phyloP scores from a whole-genome alignment of 1,139 yeast species.

The Pichia sp. region DNA sequence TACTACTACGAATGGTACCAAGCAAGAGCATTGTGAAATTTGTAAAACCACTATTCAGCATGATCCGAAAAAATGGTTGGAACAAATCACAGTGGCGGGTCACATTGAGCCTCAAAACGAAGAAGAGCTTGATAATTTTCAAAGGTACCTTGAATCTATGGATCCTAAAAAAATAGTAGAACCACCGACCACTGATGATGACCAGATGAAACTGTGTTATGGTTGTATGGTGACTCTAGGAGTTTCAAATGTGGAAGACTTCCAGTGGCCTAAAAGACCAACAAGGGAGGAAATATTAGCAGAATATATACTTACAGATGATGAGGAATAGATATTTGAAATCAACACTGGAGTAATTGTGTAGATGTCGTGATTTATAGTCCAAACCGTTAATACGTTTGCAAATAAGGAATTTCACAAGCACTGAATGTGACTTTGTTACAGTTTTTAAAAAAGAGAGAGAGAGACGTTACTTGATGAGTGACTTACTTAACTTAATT shows the following conservation, averaged over 20 bases:
- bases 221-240: slow-evolving; percentile 54
- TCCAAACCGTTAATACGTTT: too few relatives aligned
- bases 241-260: slow-evolving; percentile 25
- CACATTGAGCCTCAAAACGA: slow-evolving; percentile 43
- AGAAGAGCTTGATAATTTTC: slow-evolving; percentile 35
- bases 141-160: slow-evolving; percentile 15
- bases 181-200: too few relatives aligned
- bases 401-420: too few relatives aligned
- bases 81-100: slow-evolving; percentile 60
- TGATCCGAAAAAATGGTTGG: slow-evolving; percentile 63
- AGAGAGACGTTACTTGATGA: too few relatives aligned
- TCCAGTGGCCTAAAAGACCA: slow-evolving; percentile 45
- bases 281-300: slow-evolving; percentile 33
- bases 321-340: slow-evolving; percentile 20
- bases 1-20: neutral
- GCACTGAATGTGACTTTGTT: too few relatives aligned
- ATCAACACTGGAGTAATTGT: too few relatives aligned
- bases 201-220: slow-evolving; percentile 41
- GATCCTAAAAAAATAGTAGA: slow-evolving; percentile 18
- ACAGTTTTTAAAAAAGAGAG: too few relatives aligned
- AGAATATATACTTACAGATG: slow-evolving; percentile 40
- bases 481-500: too few relatives aligned
- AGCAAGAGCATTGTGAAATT: slow-evolving; percentile 33
- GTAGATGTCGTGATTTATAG: too few relatives aligned
- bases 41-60: slow-evolving; percentile 45